These are phyloP conservation scores for Maudiozyma bulderi DNA, from an alignment of 805 yeast genomes.

Conservation along the genomic window DNA sequence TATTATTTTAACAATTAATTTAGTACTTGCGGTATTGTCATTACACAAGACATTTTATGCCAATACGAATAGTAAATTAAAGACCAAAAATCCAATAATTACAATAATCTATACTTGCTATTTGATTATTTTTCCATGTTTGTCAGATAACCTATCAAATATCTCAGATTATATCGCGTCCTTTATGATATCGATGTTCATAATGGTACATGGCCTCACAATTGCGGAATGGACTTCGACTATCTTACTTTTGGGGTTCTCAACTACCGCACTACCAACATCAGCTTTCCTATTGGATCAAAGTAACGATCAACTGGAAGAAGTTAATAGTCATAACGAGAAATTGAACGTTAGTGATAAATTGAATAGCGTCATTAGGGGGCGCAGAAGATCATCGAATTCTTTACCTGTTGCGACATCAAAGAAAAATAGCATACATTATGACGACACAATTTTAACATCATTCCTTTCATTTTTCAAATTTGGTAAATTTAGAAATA, in stretches of 20 bases:
- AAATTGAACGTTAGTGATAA: neutral
- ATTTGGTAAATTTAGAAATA: too few relatives aligned
- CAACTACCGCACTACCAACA: slow-evolving; percentile 21
- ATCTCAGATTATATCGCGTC: slow-evolving; percentile 25
- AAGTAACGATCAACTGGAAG: slow-evolving; percentile 2
- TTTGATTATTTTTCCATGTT: slow-evolving; percentile 19
- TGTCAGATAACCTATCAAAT: slow-evolving; percentile 12
- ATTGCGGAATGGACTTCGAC: slow-evolving; percentile 30
- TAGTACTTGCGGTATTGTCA: slow-evolving; percentile 17
- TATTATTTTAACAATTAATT: slow-evolving; percentile 10
- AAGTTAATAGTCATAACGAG: neutral
- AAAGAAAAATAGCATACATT: neutral
- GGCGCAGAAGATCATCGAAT: slow-evolving; percentile 9
- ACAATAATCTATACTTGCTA: slow-evolving; percentile 25
- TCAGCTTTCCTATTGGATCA: slow-evolving; percentile 13
- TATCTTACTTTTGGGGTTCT: slow-evolving; percentile 27
- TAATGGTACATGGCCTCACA: slow-evolving; percentile 24
- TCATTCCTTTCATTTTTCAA: neutral
- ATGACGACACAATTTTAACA: neutral
- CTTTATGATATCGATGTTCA: slow-evolving; percentile 19
- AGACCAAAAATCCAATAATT: slow-evolving; percentile 27
- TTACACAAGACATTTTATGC: slow-evolving; percentile 21
- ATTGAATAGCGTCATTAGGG: neutral
- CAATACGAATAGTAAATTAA: slow-evolving; percentile 21
- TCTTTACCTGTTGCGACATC: slow-evolving; percentile 12